Percentiles rank a stretch among this genome's conserved stretches.
Evolutionary conservation across 2,329 filamentous ascomycete species (phyloP).

Genomic region (Ophiostoma novo-ulmi): DNA sequence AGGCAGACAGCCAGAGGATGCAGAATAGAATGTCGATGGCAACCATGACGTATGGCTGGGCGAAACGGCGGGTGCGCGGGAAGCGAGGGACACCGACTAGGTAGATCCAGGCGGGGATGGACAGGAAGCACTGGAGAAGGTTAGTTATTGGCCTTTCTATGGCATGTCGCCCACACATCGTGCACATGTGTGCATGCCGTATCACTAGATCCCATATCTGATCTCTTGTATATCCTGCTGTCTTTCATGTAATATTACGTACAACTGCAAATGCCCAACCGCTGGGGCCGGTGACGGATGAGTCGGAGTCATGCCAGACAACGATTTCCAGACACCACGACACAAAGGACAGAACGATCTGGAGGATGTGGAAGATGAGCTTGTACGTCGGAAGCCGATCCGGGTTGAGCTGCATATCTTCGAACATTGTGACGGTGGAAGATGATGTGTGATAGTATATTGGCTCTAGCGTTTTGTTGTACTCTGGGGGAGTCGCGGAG

Average conservation of each 20-base stretch:
- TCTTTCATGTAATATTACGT: constrained; percentile 32
- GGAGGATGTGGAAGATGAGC: constrained; percentile 51
- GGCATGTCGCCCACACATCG: background rate
- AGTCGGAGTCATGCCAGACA: constrained; percentile 48
- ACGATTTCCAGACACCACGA: constrained; percentile 57
- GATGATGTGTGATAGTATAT: background rate
- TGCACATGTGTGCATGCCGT: no score
- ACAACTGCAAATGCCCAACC: constrained; percentile 62
- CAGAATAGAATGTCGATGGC: constrained; percentile 53
- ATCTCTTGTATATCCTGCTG: no score
- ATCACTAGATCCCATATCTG: no score
- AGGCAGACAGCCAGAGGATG: constrained; percentile 62
- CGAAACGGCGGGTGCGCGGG: constrained; percentile 55
- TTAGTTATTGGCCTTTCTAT: constrained; percentile 8
- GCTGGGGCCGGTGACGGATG: constrained; percentile 52
- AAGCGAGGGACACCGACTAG: constrained; percentile 61
- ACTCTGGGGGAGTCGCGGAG: background rate
- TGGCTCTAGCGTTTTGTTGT: background rate
- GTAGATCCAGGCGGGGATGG: constrained; percentile 60
- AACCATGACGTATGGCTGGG: constrained; percentile 58
- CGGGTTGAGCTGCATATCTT: constrained; percentile 49
- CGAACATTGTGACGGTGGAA: constrained; percentile 36
- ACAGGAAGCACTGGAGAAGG: constrained; percentile 54
- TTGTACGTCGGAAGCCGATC: constrained; percentile 53
- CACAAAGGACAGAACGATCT: constrained; percentile 51